These are phyloP conservation scores for Hericium coralloides DNA, from an alignment of 768 basidiomycete genomes.

Conservation along the genomic window DNA sequence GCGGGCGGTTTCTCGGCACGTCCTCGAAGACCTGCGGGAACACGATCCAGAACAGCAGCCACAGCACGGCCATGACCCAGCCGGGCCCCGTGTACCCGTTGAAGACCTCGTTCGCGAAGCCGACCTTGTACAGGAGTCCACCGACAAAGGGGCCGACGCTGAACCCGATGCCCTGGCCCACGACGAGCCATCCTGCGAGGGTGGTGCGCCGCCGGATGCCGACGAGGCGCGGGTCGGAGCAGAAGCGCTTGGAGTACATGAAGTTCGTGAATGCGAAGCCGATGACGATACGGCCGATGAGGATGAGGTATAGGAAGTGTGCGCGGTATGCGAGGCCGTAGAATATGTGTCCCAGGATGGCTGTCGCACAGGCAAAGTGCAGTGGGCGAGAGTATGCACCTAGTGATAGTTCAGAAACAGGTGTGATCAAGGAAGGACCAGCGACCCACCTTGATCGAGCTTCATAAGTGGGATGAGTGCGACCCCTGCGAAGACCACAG, in stretches of 20 bases:
- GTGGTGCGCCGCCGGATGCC: conserved; percentile 55
- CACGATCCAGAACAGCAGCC: conserved; percentile 42
- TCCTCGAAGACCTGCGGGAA: conserved; percentile 25
- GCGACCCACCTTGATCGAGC: conserved; percentile 42
- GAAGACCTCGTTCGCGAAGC: conserved; percentile 46
- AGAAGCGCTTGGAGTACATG: conserved; percentile 65
- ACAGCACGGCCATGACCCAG: conserved; percentile 53
- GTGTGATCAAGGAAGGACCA: neutral
- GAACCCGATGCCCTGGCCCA: conserved; percentile 55
- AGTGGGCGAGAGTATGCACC: conserved; percentile 49
- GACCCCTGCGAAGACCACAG: conserved; percentile 51
- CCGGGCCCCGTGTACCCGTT: conserved; percentile 62
- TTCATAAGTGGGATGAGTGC: conserved; percentile 45
- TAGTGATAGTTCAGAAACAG: conserved; percentile 15
- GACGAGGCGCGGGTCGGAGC: conserved; percentile 59
- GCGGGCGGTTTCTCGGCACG: conserved; percentile 12
- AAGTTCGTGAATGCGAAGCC: conserved; percentile 54
- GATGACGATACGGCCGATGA: conserved; percentile 58
- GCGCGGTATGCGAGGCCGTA: conserved; percentile 54
- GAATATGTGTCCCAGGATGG: conserved; percentile 47
- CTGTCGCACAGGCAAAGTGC: conserved; percentile 41
- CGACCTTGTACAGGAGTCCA: conserved; percentile 52
- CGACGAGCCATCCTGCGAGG: conserved; percentile 52
- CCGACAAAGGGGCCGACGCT: conserved; percentile 56
- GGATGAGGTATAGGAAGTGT: conserved; percentile 57